Evolutionary conservation across 768 basidiomycete genomes (phyloP).

Genomic region (Tubosaeta sp.): DNA sequence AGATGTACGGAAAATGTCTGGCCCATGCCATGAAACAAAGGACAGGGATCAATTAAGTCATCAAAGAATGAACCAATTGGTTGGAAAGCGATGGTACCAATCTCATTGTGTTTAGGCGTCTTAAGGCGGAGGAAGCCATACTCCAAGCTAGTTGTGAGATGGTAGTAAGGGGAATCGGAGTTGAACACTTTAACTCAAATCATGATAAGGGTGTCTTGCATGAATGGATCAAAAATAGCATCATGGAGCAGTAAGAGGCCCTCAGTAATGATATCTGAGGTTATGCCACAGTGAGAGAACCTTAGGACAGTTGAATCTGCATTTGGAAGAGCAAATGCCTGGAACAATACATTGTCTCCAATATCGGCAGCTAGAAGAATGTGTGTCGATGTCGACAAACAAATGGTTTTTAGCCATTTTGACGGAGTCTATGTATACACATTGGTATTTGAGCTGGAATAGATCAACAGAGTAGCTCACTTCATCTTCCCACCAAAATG

Average conservation of each 20-base stretch:
- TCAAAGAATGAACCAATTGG: neutral
- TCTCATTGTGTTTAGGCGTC: neutral
- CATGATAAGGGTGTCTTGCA: neutral
- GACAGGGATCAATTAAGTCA: too few relatives aligned
- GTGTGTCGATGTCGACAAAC: constrained; percentile 21
- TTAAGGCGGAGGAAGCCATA: constrained; percentile 11
- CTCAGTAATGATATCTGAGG: neutral
- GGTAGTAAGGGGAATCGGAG: too few relatives aligned
- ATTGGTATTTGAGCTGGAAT: neutral
- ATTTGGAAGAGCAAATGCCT: neutral
- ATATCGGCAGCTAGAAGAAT: constrained; percentile 4
- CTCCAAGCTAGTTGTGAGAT: constrained; percentile 3
- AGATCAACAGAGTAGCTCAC: neutral
- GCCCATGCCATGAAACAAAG: too few relatives aligned
- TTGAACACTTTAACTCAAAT: too few relatives aligned
- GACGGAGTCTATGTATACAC: neutral
- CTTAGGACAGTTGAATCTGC: neutral
- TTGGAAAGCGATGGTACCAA: constrained; percentile 12
- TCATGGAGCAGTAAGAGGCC: neutral
- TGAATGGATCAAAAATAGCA: neutral
- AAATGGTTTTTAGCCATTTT: neutral
- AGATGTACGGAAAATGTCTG: neutral
- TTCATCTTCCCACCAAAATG: neutral
- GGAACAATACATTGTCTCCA: neutral
- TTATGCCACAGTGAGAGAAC: neutral